Evolutionary conservation across 257 asterid genomes (phyloP).

Genomic region (Lantana camara): DNA sequence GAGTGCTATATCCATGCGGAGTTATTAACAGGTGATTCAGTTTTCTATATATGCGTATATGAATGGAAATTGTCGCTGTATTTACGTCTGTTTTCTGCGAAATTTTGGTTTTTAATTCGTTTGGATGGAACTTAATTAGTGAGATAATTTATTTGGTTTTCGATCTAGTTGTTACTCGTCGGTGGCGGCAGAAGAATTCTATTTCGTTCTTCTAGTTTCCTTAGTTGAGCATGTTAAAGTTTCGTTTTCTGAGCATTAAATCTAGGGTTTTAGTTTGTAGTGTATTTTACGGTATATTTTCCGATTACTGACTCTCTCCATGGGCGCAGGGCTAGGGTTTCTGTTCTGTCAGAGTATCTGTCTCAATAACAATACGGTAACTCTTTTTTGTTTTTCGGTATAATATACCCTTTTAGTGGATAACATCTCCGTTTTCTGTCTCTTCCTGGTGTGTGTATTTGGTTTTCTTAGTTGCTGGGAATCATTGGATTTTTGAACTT

Average conservation of each 20-base stretch:
- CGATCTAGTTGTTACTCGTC: neutral
- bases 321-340: conserved; percentile 18
- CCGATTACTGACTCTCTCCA: neutral
- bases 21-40: conserved; percentile 1
- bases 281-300: neutral
- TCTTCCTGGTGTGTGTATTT: neutral
- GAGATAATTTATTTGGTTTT: neutral
- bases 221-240: neutral
- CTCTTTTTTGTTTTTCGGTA: neutral
- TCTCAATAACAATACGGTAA: neutral
- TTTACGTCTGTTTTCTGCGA: neutral
- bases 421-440: neutral
- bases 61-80: neutral
- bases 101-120: neutral
- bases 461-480: neutral
- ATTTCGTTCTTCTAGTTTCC: neutral
- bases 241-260: neutral
- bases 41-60: neutral
- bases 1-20: neutral
- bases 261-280: neutral
- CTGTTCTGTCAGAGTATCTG: neutral
- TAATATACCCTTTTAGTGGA: neutral
- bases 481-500: neutral
- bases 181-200: neutral
- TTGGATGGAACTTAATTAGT: too few species aligned